Conservation (phyloP, 2,329 filamentous ascomycete species). For the Cytospora paraplurivora region DNA sequence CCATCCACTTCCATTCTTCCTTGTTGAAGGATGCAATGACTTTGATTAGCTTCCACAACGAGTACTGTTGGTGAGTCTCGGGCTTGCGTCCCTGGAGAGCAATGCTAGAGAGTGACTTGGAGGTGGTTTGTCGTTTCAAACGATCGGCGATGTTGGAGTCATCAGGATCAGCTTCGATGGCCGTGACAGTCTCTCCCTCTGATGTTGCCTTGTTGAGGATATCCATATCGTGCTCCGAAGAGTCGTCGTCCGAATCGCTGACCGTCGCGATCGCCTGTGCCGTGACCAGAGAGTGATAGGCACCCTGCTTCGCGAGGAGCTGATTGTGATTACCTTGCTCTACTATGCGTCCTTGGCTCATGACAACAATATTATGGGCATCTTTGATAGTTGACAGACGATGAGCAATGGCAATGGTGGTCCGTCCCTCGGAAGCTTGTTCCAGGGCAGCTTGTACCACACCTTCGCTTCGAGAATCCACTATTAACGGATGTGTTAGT, state of each 20-base stretch:
- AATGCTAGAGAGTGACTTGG: constrained; percentile 68
- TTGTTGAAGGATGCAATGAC: constrained; percentile 80
- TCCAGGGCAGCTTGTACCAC: constrained; percentile 93
- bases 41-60: constrained; percentile 74
- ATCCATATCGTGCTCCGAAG: constrained; percentile 50
- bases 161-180: constrained; percentile 55
- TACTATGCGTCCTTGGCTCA: constrained; percentile 80
- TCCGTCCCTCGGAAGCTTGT: constrained; percentile 79
- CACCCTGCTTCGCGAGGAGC: constrained; percentile 68
- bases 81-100: constrained; percentile 60
- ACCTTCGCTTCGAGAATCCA: constrained; percentile 93
- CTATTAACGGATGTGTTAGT: constrained; percentile 51
- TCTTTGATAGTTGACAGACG: constrained; percentile 91
- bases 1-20: constrained; percentile 71
- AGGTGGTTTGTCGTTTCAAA: constrained; percentile 56
- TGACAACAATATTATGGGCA: constrained; percentile 94
- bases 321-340: constrained; percentile 90
- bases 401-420: constrained; percentile 95
- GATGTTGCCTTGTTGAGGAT: constrained; percentile 52
- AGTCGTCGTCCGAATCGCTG: constrained; percentile 55
- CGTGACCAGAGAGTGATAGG: constrained; percentile 84
- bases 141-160: constrained; percentile 59
- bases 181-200: constrained; percentile 41
- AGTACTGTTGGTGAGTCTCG: constrained; percentile 61
- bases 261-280: constrained; percentile 78